These are phyloP conservation scores for Wickerhamomyces chaumierensis DNA, from an alignment of 805 yeast genomes.

Conservation along the genomic window DNA sequence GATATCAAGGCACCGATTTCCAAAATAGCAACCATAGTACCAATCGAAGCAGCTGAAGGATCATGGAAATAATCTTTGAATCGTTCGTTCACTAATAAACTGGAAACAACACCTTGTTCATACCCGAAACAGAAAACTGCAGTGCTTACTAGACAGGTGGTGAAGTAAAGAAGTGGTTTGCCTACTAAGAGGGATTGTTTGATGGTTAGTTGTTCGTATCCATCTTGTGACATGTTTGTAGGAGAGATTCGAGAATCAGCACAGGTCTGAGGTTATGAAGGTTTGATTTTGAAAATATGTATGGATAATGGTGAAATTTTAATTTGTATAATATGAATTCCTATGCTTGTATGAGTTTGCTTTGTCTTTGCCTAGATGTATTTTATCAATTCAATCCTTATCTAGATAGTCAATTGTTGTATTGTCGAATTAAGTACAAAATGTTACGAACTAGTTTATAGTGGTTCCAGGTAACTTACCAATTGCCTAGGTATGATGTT, in stretches of 20 bases:
- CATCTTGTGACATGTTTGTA: conserved; percentile 2
- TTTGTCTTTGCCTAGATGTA: no score
- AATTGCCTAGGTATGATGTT: no score
- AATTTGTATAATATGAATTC: no score
- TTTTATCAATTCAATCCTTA: no score
- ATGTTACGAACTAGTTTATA: no score
- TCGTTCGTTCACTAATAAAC: conserved; percentile 64
- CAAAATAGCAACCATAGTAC: conserved; percentile 78
- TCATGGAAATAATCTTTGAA: conserved; percentile 60
- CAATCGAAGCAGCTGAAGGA: conserved; percentile 67
- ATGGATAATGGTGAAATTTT: no score
- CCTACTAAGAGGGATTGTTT: conserved; percentile 17
- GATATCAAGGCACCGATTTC: conserved; percentile 83
- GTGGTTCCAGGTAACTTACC: no score
- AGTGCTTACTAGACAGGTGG: conserved; percentile 17
- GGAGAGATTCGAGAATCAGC: no score
- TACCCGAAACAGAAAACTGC: conserved; percentile 57
- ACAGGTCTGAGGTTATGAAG: neutral
- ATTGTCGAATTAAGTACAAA: no score
- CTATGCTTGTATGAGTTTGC: no score
- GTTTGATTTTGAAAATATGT: no score
- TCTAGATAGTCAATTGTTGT: no score
- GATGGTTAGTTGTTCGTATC: conserved; percentile 15
- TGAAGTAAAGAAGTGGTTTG: conserved; percentile 18
- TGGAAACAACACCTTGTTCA: conserved; percentile 87